Base-by-base conservation (phyloP, 768 basidiomycete genomes). In the Xanthoconium stramineum region DNA sequence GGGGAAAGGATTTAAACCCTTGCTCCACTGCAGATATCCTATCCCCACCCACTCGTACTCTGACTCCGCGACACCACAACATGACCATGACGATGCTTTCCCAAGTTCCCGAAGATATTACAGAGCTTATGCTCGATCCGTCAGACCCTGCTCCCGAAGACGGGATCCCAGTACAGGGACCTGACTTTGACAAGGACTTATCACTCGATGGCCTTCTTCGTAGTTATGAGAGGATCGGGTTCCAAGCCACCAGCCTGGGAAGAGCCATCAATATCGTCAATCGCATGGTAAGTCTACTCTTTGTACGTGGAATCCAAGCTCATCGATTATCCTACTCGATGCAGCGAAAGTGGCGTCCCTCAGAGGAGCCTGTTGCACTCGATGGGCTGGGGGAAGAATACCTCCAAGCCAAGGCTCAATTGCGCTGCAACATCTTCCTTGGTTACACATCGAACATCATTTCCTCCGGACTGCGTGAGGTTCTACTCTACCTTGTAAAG, bases 191-290 rank as follows among this genome's bases (percentile, higher is more conserved):
- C 14, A 49, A 28, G 10, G 5, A 1, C 15, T 5, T 49, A 24
- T 28, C 36, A 5, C 47, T 49, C 47, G 20, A 28, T 24, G 47
- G 37, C 28, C 19, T 49, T 12, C 13, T 49, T 28, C 35, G 6
- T n/a, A 49, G 47, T 12, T 49, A 37, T 5, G 47, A 49, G 24
- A 49, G 36, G 47, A 49, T 49, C 11, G 36, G 47, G 6, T 49
- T 49, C 35, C 47, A 49, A 49, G 47, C 47, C 24, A 49, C 47
- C 36, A 49, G 47, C 47, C 37, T 49, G 12, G 47, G 47, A 37
- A 49, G 35, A 28, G 47, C 47, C 7, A 24, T 49, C 12, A 24
- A 37, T 20, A 49, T 49, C 35, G 15, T 49, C 36, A 37, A 49
- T 28, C 47, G 20, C 35, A 49, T 49, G 47, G 47, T 49, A 15